Evolutionary conservation across 257 asterid species (phyloP).

Genomic region (Prunella vulgaris): DNA sequence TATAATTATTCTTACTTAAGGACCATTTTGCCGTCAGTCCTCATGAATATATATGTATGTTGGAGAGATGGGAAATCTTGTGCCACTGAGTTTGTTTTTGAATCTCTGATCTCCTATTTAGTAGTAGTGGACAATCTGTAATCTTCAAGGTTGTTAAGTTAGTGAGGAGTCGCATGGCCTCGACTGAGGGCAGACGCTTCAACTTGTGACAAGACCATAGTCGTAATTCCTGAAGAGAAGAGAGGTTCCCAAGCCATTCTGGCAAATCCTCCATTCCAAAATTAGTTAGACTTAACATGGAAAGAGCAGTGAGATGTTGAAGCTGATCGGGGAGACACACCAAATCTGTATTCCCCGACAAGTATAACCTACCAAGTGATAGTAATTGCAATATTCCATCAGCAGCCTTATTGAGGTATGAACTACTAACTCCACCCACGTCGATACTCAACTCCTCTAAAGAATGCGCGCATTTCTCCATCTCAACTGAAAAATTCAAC

Average conservation of each 20-base stretch:
- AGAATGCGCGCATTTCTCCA: background rate
- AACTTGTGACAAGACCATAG: background rate
- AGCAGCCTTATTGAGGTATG: background rate
- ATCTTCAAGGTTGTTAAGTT: background rate
- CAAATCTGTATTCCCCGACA: background rate
- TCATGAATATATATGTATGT: background rate
- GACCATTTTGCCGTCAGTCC: background rate
- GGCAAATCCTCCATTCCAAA: background rate
- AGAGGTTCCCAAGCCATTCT: constrained; percentile 11
- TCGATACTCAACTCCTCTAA: too few species aligned
- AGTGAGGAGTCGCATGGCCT: background rate
- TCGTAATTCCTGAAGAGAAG: background rate
- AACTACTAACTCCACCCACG: too few species aligned
- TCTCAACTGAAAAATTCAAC: background rate
- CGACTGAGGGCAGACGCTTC: too few species aligned
- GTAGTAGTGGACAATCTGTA: background rate
- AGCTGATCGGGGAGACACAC: background rate
- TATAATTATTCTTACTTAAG: too few species aligned
- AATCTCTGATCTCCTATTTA: background rate
- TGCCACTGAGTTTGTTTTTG: background rate
- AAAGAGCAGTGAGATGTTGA: background rate
- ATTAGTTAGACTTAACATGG: background rate
- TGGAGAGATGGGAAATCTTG: background rate
- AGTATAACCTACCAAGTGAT: background rate
- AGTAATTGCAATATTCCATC: background rate